Evolutionary conservation across 306 rosid genomes (phyloP).

Genomic region (Gleditsia sinensis): DNA sequence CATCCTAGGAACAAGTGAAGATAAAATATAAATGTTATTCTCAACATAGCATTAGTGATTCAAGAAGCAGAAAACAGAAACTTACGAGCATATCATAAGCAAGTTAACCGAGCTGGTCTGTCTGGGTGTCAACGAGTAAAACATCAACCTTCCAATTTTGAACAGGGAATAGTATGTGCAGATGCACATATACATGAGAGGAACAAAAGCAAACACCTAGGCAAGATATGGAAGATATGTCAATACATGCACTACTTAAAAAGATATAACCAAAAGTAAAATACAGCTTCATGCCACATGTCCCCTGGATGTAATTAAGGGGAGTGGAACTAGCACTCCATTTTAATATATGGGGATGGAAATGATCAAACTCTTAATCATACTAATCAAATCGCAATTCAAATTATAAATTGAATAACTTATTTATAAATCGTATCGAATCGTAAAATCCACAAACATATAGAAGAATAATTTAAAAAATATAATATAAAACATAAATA

Average conservation of each 20-base stretch:
- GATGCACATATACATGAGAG: constrained; percentile 96
- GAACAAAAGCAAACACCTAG: constrained; percentile 89
- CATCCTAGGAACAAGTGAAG: constrained; percentile 64
- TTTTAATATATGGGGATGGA: background rate
- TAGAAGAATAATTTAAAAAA: too few relatives aligned
- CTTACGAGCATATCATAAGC: constrained; percentile 99
- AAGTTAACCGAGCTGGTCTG: constrained; percentile 98
- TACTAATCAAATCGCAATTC: too few relatives aligned
- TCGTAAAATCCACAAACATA: too few relatives aligned
- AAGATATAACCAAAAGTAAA: constrained; percentile 6
- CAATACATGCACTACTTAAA: constrained; percentile 29
- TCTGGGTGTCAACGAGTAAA: constrained; percentile 90
- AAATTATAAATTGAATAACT: too few relatives aligned
- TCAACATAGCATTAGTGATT: constrained; percentile 15
- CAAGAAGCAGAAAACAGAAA: constrained; percentile 32
- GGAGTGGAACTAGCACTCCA: background rate
- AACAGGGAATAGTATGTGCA: constrained; percentile 97
- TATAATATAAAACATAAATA: too few relatives aligned
- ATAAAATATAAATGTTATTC: constrained; percentile 24
- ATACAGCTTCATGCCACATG: background rate
- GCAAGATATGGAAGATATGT: constrained; percentile 36
- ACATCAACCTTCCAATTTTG: constrained; percentile 89
- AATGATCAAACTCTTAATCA: too few relatives aligned
- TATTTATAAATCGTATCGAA: too few relatives aligned
- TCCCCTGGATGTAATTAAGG: background rate